Base-by-base conservation (phyloP, 1,284 basidiomycete species). In the Trichosporon faecale region DNA sequence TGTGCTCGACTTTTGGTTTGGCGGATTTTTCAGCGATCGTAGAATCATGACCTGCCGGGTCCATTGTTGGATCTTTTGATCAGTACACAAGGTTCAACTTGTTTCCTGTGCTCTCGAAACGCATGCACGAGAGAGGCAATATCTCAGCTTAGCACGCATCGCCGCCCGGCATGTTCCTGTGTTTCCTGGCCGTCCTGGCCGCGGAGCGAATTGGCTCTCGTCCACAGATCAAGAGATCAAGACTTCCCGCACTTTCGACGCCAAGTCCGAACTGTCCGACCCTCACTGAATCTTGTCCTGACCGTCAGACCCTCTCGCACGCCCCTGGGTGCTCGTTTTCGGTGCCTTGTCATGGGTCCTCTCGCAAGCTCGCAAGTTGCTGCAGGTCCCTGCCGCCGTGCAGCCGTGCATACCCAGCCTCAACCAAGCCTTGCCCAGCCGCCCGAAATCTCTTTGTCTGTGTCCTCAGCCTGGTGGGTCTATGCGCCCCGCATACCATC, bases 191-290 rank as follows among this genome's bases (percentile, higher is more conserved):
- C 25, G 40, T n/a, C 21, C 49, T 11, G 49, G 49, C 49, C 23
- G 21, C 49, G 18, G 29, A 61, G 57, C 57, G 57, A 31, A 61
- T 61, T n/a, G 29, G 57, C 57, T 31, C 16, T 16, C 27, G 57
- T 31, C 29, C 16, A 23, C 5, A 31, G 16, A 61, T 27, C 57
- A 31, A n/a, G 27, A 61, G 29, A n/a, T 31, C 57, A 61, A 31
- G 57, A 61, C 18, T 31, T n/a, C 29, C 57, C 57, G 57, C 27
- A 31, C 7, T 31, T 31, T 33, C 16, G 18, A 29, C 57, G 57
- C 57, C 57, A 61, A 61, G 57, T 61, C 57, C 57, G 57, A 61
- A 61, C 27, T 61, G 29, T n/a, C 57, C 57, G 57, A 61, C 57
- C 57, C 27, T 61, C 27, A 27, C 18, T 31, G 57, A 61, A 61